A percentile compares a stretch with the other conserved stretches of the same genome.
Conservation (phyloP, 108 stramenopile genomes). For the Hondaea fermentalgiana region DNA sequence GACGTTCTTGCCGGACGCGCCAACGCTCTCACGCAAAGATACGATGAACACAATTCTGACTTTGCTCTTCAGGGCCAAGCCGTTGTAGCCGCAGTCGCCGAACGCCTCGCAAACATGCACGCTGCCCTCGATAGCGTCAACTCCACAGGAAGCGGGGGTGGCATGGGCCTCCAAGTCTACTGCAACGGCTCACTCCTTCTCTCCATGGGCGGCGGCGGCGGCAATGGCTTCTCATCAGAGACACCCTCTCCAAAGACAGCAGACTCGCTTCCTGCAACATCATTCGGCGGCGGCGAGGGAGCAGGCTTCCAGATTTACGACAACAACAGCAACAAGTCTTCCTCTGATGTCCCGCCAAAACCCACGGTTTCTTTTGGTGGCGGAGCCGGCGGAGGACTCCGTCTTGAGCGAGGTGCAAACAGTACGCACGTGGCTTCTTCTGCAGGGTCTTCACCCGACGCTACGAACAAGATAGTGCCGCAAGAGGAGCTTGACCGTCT, state of each 20-base stretch:
- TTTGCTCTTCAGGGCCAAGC: not conserved
- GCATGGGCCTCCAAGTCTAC: not conserved
- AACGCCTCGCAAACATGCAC: not conserved
- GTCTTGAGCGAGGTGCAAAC: not conserved
- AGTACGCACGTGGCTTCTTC: not conserved
- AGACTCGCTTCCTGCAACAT: not conserved
- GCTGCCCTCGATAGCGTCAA: not conserved
- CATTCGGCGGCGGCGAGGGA: not conserved
- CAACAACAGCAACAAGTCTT: not conserved
- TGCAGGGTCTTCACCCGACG: not conserved
- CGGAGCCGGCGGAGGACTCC: not conserved
- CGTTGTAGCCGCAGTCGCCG: not conserved
- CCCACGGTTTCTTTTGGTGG: not conserved
- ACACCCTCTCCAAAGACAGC: not conserved
- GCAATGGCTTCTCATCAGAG: not conserved
- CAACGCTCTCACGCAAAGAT: not conserved
- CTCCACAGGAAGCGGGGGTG: not conserved
- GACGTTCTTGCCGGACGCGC: not conserved
- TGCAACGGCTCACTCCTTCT: not conserved
- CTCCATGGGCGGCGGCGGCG: not conserved
- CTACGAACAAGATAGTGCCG: not conserved
- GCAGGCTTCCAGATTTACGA: not conserved
- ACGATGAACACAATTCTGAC: not conserved
- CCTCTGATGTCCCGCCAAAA: too few relatives aligned
- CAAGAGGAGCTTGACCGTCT: not conserved